Percentiles rank a stretch among this genome's conserved stretches.
Evolutionary conservation across 148 eudicot genomes (phyloP).

Genomic region (Rhododendron henanense): DNA sequence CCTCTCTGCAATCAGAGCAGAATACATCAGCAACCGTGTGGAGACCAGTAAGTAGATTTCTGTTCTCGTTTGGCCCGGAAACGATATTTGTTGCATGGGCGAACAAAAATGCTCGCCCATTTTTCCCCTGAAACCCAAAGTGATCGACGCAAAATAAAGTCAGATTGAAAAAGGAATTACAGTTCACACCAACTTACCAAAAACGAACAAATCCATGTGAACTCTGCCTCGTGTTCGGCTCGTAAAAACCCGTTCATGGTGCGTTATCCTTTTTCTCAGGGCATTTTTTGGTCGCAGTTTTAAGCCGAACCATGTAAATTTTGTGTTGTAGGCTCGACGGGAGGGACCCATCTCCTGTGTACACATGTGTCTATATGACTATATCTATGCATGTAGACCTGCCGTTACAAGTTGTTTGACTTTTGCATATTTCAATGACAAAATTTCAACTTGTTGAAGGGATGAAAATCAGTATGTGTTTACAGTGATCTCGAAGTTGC

Average conservation of each 20-base stretch:
- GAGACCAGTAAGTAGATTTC: constrained; percentile 64
- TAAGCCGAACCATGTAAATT: neutral
- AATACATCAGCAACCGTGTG: constrained; percentile 66
- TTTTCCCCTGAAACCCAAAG: constrained; percentile 35
- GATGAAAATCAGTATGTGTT: no score
- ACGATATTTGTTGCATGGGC: constrained; percentile 59
- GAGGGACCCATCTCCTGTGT: neutral
- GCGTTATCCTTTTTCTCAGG: neutral
- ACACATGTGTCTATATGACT: no score
- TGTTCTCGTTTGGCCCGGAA: constrained; percentile 58
- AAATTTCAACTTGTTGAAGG: neutral
- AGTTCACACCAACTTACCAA: neutral
- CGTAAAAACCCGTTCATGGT: neutral
- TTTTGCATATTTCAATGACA: neutral
- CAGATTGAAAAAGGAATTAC: neutral
- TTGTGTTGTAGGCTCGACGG: neutral
- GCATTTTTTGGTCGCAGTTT: neutral
- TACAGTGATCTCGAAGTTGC: neutral
- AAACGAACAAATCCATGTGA: neutral
- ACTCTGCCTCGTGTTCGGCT: neutral
- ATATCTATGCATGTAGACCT: neutral
- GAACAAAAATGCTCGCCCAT: constrained; percentile 61
- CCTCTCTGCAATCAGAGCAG: constrained; percentile 51
- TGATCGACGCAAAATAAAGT: neutral
- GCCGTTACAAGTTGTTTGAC: neutral